These are phyloP conservation scores for Thelonectria blattea DNA, from an alignment of 2,329 filamentous ascomycete species.

Conservation along the genomic window DNA sequence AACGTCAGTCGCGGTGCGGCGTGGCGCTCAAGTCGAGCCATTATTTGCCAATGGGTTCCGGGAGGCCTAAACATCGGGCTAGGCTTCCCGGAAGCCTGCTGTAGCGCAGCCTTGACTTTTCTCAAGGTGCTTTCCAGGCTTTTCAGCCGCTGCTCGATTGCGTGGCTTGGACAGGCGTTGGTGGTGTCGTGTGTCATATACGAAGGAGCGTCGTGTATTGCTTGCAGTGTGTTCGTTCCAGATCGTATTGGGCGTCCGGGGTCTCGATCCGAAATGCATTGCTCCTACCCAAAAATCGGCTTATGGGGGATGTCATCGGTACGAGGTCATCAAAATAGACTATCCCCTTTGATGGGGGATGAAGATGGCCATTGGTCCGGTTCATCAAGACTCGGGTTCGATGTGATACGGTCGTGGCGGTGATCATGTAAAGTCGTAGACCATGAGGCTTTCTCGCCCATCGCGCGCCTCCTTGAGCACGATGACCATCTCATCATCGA, in stretches of 20 bases:
- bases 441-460: slow-evolving; percentile 75
- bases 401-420: slow-evolving; percentile 5
- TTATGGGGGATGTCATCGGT: not conserved
- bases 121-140: not conserved
- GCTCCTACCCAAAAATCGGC: not conserved
- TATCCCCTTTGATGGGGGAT: not conserved
- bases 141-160: not conserved
- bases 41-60: slow-evolving; percentile 20
- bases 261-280: not conserved
- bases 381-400: not conserved
- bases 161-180: not conserved
- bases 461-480: slow-evolving; percentile 74
- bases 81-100: slow-evolving; percentile 11
- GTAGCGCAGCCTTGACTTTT: not conserved
- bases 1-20: slow-evolving; percentile 22
- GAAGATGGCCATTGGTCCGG: not conserved
- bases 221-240: not conserved
- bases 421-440: slow-evolving; percentile 82
- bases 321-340: not conserved
- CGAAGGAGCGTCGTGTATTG: not conserved
- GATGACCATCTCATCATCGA: slow-evolving; percentile 92
- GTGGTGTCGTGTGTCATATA: not conserved
- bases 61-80: slow-evolving; percentile 10
- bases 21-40: not conserved
- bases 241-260: not conserved